These are phyloP conservation scores for Triticum aestivum DNA, from an alignment of 176 grass and related monocot genomes.

Conservation along the genomic window DNA sequence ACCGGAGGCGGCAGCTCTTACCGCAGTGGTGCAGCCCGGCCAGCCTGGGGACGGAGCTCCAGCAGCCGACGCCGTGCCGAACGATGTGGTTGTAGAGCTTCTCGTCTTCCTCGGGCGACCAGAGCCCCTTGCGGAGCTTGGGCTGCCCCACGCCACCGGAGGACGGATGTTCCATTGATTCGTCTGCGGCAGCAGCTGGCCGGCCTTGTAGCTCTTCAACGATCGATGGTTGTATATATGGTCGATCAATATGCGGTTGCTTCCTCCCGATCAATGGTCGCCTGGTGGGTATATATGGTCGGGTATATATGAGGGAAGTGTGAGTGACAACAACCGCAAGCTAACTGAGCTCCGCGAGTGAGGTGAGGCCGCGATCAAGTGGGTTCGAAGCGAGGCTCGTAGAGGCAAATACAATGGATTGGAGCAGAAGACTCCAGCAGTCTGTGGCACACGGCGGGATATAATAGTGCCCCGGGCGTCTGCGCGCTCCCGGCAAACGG, in stretches of 20 bases:
- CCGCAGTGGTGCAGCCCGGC: constrained; percentile 21
- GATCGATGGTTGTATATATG: too few relatives aligned
- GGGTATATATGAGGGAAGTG: background rate
- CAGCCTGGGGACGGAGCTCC: constrained; percentile 84
- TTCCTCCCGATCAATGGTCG: too few relatives aligned
- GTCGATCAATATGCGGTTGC: too few relatives aligned
- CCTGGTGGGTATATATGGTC: background rate
- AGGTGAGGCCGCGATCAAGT: too few relatives aligned
- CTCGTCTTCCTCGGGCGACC: constrained; percentile 89
- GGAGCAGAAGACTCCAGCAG: too few relatives aligned
- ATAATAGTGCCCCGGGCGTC: too few relatives aligned
- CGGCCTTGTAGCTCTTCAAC: too few relatives aligned
- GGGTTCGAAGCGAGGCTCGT: background rate
- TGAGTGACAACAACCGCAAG: too few relatives aligned
- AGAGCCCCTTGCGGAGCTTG: constrained; percentile 84
- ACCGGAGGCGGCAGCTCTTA: constrained; percentile 13
- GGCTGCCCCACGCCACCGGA: constrained; percentile 32
- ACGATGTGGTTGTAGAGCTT: constrained; percentile 96
- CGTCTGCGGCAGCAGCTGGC: too few relatives aligned
- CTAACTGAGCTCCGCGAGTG: too few relatives aligned
- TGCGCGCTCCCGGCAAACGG: too few relatives aligned
- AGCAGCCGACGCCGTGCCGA: constrained; percentile 77
- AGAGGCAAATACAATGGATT: background rate
- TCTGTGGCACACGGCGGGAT: too few relatives aligned
- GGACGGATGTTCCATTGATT: constrained; percentile 57